Evolutionary conservation across 768 basidiomycete genomes (phyloP), one percentile per base, ranked within the genome.

Genomic region (Rhizopogon salebrosus): DNA sequence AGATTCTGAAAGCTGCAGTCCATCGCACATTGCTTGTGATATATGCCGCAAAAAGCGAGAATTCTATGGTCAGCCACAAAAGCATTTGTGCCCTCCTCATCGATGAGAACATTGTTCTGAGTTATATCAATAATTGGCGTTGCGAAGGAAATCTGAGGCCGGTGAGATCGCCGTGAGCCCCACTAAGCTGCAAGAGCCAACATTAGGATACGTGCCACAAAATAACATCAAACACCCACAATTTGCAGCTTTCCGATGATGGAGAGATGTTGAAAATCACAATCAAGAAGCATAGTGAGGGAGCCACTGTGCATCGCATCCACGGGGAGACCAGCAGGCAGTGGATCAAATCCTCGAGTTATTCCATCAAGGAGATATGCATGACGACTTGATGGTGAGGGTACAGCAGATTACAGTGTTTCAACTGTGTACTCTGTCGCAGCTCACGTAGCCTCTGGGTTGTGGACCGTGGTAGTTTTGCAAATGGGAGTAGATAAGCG

Each of bases 21-120:
- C 75, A 76, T 1, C 76, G 69, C 24, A 75, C 68, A 22, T 29
- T 38, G 10, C 4, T 38, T n/a, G 49, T 49, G 23, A 39, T 10
- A n/a, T 49, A 49, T 7, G 49, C 39, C 60, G 66, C 70, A 60
- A 45, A 76, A 67, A 29, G 56, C 72, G 18, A 72, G 75, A 5
- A 76, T 59, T 3, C 75, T 75, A 54, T 76, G 76, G 49, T 76
- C 76, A 54, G 70, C 71, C 16, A 78, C 57, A 14, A 66, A 65
- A 6, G 69, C 74, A 18, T 65, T 66, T n/a, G n/a, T 66, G 23
- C 68, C 65, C 14, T 72, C 55, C 54, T 70, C 68, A 50, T 72
- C 70, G 40, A 78, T 70, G 20, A 76, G 67, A 23, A 48, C 31
- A 27, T 54, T 54, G 6, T 27, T 46, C 45, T 54, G 24, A 38